Conservation (phyloP, 2,329 filamentous ascomycete genomes). For the Acephala macrosclerotiorum region DNA sequence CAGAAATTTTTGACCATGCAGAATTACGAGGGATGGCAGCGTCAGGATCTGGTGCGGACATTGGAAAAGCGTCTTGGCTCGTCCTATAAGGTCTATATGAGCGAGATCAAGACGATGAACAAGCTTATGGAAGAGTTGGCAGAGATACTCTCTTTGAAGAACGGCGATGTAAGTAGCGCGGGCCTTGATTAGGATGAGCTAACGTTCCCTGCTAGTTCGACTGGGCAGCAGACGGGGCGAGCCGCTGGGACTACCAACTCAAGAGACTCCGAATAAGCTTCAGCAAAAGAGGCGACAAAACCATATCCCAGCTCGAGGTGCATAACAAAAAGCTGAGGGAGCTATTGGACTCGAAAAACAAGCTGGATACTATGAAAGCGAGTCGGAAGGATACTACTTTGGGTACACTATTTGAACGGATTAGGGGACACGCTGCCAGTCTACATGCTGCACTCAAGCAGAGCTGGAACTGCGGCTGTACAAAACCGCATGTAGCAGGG, state of each 20-base stretch:
- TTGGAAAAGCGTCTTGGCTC: conserved; percentile 30
- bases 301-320: conserved; percentile 29
- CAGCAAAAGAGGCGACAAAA: conserved; percentile 32
- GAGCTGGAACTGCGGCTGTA: conserved; percentile 37
- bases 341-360: conserved; percentile 32
- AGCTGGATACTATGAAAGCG: conserved; percentile 28
- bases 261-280: conserved; percentile 37
- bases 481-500: conserved; percentile 26
- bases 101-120: conserved; percentile 33
- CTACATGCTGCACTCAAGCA: conserved; percentile 34
- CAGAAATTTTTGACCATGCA: conserved; percentile 29
- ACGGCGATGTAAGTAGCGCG: conserved; percentile 33
- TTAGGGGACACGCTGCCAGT: conserved; percentile 32
- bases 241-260: conserved; percentile 38
- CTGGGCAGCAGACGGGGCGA: conserved; percentile 35
- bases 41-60: conserved; percentile 24
- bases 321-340: conserved; percentile 33
- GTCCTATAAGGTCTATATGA: conserved; percentile 30
- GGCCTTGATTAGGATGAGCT: not conserved
- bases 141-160: conserved; percentile 32
- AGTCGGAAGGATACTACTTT: conserved; percentile 33
- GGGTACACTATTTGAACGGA: conserved; percentile 35
- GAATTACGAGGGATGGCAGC: conserved; percentile 33
- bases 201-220: conserved; percentile 25
- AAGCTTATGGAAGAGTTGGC: conserved; percentile 32